Evolutionary conservation across 495 filamentous ascomycete genomes (phyloP).

Genomic region (Gamarada debralockiae): DNA sequence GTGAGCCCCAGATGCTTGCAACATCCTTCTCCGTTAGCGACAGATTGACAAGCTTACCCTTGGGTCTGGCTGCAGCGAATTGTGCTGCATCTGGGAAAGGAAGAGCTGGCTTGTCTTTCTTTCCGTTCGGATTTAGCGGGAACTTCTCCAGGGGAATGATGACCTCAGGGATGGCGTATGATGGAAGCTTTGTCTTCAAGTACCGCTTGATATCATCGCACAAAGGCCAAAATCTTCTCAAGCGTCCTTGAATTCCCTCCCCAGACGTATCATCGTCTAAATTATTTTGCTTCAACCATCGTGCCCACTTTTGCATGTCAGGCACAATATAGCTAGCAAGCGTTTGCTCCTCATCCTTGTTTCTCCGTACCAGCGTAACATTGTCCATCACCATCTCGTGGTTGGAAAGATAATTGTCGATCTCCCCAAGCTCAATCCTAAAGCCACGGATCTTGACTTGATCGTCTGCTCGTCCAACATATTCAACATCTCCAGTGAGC

Average conservation of each 20-base stretch:
- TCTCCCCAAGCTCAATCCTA: constrained; percentile 91
- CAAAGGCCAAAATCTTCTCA: constrained; percentile 62
- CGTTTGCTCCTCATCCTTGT: constrained; percentile 86
- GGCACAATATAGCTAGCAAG: constrained; percentile 92
- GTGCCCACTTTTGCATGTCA: constrained; percentile 65
- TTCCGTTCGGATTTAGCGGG: constrained; percentile 92
- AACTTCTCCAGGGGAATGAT: constrained; percentile 77
- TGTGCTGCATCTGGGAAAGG: constrained; percentile 85
- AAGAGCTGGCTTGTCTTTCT: constrained; percentile 85
- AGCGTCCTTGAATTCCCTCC: constrained; percentile 54
- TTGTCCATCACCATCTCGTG: constrained; percentile 81
- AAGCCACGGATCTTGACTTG: constrained; percentile 97
- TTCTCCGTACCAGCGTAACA: constrained; percentile 80
- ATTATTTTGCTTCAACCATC: constrained; percentile 57
- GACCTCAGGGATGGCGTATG: constrained; percentile 75
- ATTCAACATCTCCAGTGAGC: constrained; percentile 69
- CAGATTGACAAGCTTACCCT: constrained; percentile 17
- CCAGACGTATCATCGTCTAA: constrained; percentile 45
- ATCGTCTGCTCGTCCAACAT: constrained; percentile 76
- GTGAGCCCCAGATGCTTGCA: constrained; percentile 62
- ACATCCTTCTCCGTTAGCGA: constrained; percentile 62
- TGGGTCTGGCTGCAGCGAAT: constrained; percentile 39
- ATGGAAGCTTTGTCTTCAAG: constrained; percentile 70
- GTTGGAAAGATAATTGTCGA: constrained; percentile 78
- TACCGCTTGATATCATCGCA: constrained; percentile 71